Evolutionary conservation across 2,329 filamentous ascomycete species (phyloP).

Genomic region (Bipolaris victoriae): DNA sequence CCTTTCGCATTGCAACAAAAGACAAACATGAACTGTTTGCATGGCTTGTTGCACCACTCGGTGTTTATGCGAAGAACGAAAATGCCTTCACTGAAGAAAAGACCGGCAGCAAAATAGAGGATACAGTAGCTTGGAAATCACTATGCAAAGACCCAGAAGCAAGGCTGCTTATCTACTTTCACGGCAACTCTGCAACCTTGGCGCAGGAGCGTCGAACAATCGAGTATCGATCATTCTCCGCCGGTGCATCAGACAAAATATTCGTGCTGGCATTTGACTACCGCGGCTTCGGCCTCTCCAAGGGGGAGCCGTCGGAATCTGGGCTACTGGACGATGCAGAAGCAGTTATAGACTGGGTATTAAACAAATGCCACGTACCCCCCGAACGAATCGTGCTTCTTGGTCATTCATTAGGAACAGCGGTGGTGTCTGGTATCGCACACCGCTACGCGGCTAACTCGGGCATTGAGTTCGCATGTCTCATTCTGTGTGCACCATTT

Average conservation of each 20-base stretch:
- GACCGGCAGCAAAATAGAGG: constrained; percentile 48
- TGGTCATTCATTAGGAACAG: constrained; percentile 89
- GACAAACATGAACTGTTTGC: constrained; percentile 81
- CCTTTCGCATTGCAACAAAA: constrained; percentile 75
- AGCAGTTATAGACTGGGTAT: constrained; percentile 75
- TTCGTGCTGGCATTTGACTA: constrained; percentile 86
- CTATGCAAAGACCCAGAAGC: constrained; percentile 60
- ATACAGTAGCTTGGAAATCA: constrained; percentile 57
- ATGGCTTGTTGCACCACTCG: constrained; percentile 88
- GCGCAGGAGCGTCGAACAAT: constrained; percentile 78
- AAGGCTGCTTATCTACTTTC: constrained; percentile 63
- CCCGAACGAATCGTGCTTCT: constrained; percentile 77
- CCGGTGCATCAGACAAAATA: constrained; percentile 63
- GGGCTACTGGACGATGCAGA: constrained; percentile 82
- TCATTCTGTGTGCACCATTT: constrained; percentile 82
- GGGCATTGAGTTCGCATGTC: constrained; percentile 73
- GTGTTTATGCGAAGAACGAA: constrained; percentile 74
- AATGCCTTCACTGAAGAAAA: constrained; percentile 63
- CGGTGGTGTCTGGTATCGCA: constrained; percentile 75
- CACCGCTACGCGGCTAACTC: constrained; percentile 67
- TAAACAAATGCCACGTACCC: constrained; percentile 69
- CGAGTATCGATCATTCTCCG: constrained; percentile 77
- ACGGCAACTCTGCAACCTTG: constrained; percentile 72
- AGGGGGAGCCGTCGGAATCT: constrained; percentile 76
- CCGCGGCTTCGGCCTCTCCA: constrained; percentile 83